A percentile compares a stretch with the other conserved stretches of the same genome.
These are phyloP conservation scores for Peronospora tabacina DNA, from an alignment of 352 stramenopile genomes.

Conservation along the genomic window DNA sequence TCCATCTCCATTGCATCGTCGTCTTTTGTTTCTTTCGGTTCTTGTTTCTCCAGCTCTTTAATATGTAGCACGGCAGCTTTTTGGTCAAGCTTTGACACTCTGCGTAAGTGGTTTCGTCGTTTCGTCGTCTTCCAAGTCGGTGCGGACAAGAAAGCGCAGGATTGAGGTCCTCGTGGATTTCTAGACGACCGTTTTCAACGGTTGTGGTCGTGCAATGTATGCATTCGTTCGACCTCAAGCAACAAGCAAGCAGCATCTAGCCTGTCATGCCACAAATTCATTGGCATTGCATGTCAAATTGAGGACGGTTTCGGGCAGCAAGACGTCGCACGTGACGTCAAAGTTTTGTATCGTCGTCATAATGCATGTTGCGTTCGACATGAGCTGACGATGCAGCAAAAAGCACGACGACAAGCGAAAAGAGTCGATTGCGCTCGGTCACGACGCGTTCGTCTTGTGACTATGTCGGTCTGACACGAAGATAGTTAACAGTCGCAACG, in stretches of 20 bases:
- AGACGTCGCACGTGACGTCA: constrained; percentile 12
- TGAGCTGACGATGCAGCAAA: constrained; percentile 6
- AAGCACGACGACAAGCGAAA: neutral
- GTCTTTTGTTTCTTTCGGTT: constrained; percentile 1
- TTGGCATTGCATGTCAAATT: constrained; percentile 13
- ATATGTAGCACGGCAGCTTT: constrained; percentile 24
- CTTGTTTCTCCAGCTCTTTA: constrained; percentile 19
- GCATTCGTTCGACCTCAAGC: too few relatives aligned
- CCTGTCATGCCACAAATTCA: constrained; percentile 34
- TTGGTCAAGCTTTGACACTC: too few relatives aligned
- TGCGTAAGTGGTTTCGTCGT: too few relatives aligned
- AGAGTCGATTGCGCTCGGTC: neutral
- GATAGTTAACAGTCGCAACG: too few relatives aligned
- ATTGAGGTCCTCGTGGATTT: constrained; percentile 62
- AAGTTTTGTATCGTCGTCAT: constrained; percentile 29
- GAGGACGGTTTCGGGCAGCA: neutral
- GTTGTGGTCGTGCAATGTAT: constrained; percentile 28
- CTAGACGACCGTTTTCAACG: neutral
- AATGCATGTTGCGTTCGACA: constrained; percentile 21
- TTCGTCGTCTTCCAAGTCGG: too few relatives aligned
- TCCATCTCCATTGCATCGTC: constrained; percentile 23
- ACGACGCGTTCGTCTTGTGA: neutral
- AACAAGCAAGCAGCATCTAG: constrained; percentile 53
- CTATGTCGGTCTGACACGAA: constrained; percentile 10
- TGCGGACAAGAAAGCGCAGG: constrained; percentile 4